Percentiles rank a stretch among this genome's conserved stretches.
Evolutionary conservation across 495 filamentous ascomycete species (phyloP).

Genomic region (Neurospora sp.): DNA sequence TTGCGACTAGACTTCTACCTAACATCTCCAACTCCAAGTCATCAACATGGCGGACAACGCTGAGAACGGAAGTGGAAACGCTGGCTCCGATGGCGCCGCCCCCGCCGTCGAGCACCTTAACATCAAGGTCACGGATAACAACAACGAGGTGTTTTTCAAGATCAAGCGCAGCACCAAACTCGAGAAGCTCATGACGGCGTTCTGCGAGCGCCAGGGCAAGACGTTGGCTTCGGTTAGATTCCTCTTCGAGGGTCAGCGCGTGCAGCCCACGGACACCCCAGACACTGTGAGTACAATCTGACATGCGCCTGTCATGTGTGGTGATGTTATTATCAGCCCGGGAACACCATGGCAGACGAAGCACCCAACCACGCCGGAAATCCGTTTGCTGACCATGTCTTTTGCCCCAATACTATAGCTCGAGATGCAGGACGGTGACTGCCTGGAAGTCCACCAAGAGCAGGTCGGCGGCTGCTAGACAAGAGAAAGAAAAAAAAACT

Average conservation of each 20-base stretch:
- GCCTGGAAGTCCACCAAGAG: conserved; percentile 95
- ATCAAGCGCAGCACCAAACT: conserved; percentile 96
- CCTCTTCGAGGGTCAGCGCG: conserved; percentile 87
- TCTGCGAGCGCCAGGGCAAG: conserved; percentile 96
- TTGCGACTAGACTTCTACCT: background rate
- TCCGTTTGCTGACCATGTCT: conserved; percentile 4
- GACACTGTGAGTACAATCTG: conserved; percentile 61
- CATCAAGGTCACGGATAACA: conserved; percentile 99
- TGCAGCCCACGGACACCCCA: conserved; percentile 80
- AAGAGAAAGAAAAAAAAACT: background rate
- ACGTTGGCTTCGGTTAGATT: conserved; percentile 75
- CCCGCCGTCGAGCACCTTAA: conserved; percentile 74
- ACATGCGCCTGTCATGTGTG: background rate
- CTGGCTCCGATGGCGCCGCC: conserved; percentile 24
- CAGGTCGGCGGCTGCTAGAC: conserved; percentile 68
- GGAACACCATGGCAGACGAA: background rate
- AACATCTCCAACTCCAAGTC: background rate
- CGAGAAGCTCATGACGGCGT: conserved; percentile 98
- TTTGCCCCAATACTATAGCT: conserved; percentile 44
- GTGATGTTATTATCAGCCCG: background rate
- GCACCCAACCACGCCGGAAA: background rate
- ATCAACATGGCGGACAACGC: conserved; percentile 44
- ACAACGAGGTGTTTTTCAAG: conserved; percentile 99
- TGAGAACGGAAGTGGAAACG: conserved; percentile 47
- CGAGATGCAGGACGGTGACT: conserved; percentile 95